Percentiles rank a stretch among this genome's conserved stretches.
Evolutionary conservation across 1,284 basidiomycete genomes (phyloP).

Genomic region (Pyrrhoderma noxium): DNA sequence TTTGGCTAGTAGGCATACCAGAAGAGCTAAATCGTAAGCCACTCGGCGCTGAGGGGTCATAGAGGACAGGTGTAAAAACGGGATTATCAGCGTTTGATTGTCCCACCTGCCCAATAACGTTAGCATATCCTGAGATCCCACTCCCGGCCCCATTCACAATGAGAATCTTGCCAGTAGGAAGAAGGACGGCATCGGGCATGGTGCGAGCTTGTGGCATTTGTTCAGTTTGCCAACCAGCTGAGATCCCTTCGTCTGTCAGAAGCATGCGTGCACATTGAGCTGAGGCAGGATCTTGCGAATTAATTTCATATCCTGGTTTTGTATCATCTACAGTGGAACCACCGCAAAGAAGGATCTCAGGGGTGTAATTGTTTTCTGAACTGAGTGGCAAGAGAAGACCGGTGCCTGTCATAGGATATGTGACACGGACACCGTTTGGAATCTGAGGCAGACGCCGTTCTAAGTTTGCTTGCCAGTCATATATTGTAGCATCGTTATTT

Average conservation of each 20-base stretch:
- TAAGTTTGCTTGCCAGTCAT: slow-evolving; percentile 61
- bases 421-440: slow-evolving; percentile 75
- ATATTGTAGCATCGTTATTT: slow-evolving; percentile 74
- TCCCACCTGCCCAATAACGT: slow-evolving; percentile 64
- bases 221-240: slow-evolving; percentile 66
- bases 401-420: slow-evolving; percentile 76
- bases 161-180: slow-evolving; percentile 71
- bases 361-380: slow-evolving; percentile 51
- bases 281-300: slow-evolving; percentile 64
- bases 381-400: slow-evolving; percentile 65
- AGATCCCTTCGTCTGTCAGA: slow-evolving; percentile 58
- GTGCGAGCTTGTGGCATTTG: slow-evolving; percentile 65
- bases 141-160: slow-evolving; percentile 71
- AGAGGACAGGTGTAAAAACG: slow-evolving; percentile 65
- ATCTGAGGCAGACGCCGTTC: slow-evolving; percentile 61
- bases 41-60: slow-evolving; percentile 52
- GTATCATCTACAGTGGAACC: slow-evolving; percentile 65
- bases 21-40: slow-evolving; percentile 57
- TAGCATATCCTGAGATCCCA: slow-evolving; percentile 81
- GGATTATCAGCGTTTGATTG: slow-evolving; percentile 77
- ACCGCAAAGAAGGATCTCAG: slow-evolving; percentile 73
- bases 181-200: slow-evolving; percentile 77
- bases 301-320: slow-evolving; percentile 51
- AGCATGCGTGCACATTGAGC: slow-evolving; percentile 66
- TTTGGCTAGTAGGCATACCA: slow-evolving; percentile 60